Conservation (phyloP, 1,284 basidiomycete species). For the Caloboletus firmus region DNA sequence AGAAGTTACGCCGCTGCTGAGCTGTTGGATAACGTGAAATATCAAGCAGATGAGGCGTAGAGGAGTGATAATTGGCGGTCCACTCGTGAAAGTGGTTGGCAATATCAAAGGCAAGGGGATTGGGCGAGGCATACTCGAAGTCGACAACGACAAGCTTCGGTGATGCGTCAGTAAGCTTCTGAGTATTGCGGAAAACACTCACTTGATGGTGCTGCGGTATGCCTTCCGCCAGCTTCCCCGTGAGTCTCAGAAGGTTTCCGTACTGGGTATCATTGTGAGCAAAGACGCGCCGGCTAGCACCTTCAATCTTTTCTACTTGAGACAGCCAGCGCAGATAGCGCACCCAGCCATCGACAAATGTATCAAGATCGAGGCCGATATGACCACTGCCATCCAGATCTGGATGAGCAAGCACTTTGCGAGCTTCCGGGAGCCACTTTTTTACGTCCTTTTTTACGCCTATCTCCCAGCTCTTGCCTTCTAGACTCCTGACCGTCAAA, state of each 20-base stretch:
- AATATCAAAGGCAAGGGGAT: conserved; percentile 89
- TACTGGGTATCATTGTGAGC: conserved; percentile 94
- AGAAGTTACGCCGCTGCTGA: conserved; percentile 80
- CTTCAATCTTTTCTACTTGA: conserved; percentile 54
- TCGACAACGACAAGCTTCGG: conserved; percentile 88
- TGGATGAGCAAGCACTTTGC: conserved; percentile 60
- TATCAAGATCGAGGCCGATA: conserved; percentile 57
- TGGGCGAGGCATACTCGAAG: conserved; percentile 91
- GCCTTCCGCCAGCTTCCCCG: conserved; percentile 48
- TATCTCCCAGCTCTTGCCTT: conserved; percentile 56
- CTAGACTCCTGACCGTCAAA: conserved; percentile 38
- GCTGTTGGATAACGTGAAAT: conserved; percentile 69
- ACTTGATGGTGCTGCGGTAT: conserved; percentile 70
- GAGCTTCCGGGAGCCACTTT: conserved; percentile 64
- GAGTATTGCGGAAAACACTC: conserved; percentile 20
- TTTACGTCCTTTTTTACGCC: conserved; percentile 60
- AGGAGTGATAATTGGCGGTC: conserved; percentile 85
- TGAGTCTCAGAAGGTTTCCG: conserved; percentile 84
- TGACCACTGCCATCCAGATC: conserved; percentile 44
- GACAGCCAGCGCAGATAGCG: conserved; percentile 69
- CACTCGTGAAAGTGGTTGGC: conserved; percentile 97
- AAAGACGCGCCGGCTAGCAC: conserved; percentile 67
- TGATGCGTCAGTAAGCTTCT: conserved; percentile 13
- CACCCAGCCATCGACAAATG: conserved; percentile 65
- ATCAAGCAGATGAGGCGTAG: conserved; percentile 72